A percentile compares a stretch with the other conserved stretches of the same genome.
phyloP scores from a whole-genome alignment of 805 yeast species.

The Debaryomyces prosopidis region DNA sequence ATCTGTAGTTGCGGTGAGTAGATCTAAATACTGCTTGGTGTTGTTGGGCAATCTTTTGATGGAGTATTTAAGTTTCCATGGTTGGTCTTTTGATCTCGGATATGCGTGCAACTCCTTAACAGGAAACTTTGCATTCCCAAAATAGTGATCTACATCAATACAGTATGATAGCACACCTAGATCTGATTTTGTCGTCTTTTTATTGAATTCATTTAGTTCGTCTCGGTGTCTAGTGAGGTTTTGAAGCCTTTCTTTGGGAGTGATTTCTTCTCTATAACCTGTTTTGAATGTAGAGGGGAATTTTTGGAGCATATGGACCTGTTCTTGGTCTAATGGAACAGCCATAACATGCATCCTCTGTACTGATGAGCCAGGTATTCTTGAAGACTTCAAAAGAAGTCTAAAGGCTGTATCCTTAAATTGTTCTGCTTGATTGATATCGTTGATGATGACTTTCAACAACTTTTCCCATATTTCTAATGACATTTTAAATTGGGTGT shows the following conservation, averaged over 20 bases:
- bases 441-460: conserved; percentile 26
- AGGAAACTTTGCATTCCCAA: conserved; percentile 15
- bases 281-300: conserved; percentile 29
- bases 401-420: conserved; percentile 24
- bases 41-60: conserved; percentile 12
- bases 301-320: conserved; percentile 23
- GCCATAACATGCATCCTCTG: conserved; percentile 26
- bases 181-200: conserved; percentile 12
- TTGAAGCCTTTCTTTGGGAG: conserved; percentile 19
- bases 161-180: conserved; percentile 21
- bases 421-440: conserved; percentile 17
- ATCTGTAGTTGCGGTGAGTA: conserved; percentile 6
- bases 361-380: conserved; percentile 4
- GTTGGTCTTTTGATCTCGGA: conserved; percentile 22
- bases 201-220: conserved; percentile 26
- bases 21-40: conserved; percentile 10
- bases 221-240: conserved; percentile 25
- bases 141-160: conserved; percentile 18
- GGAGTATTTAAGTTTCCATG: conserved; percentile 22
- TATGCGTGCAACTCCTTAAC: conserved; percentile 17
- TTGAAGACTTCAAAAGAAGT: conserved; percentile 20
- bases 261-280: conserved; percentile 27
- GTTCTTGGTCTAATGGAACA: conserved; percentile 23
- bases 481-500: conserved; percentile 65
- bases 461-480: conserved; percentile 47